A percentile compares a stretch with the other conserved stretches of the same genome.
Evolutionary conservation across 768 basidiomycete genomes (phyloP).

Genomic region (Erythrobasidium yunnanense): DNA sequence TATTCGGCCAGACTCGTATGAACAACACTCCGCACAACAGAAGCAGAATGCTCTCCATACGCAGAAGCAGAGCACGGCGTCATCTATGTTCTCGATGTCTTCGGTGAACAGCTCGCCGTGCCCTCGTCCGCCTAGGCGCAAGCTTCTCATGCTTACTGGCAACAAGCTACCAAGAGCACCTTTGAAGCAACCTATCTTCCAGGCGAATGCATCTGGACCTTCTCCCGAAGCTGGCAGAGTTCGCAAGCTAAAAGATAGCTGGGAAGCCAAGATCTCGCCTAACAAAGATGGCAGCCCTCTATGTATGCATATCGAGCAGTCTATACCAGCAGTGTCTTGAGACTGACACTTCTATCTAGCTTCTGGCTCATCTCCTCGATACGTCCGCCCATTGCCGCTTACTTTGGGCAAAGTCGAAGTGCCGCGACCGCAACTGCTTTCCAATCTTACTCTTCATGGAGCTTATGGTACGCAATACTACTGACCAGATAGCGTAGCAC

Average conservation of each 20-base stretch:
- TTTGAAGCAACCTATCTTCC: not conserved
- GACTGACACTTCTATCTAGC: not conserved
- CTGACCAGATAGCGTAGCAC: not conserved
- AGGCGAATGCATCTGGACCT: not conserved
- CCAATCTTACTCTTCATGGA: constrained; percentile 8
- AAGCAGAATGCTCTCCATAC: no score
- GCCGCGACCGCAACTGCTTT: not conserved
- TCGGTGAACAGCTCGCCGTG: constrained; percentile 20
- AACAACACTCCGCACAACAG: not conserved
- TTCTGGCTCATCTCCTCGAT: constrained; percentile 13
- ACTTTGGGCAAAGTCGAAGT: not conserved
- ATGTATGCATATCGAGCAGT: not conserved
- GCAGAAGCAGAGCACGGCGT: constrained; percentile 23
- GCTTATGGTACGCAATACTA: not conserved
- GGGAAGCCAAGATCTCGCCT: constrained; percentile 22
- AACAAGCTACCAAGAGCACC: constrained; percentile 8
- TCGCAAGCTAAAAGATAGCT: constrained; percentile 8
- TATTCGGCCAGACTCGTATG: not conserved
- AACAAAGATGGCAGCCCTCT: not conserved
- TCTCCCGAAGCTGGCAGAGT: constrained; percentile 3
- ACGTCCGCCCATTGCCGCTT: constrained; percentile 12
- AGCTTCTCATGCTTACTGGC: constrained; percentile 24
- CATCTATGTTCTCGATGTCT: constrained; percentile 11
- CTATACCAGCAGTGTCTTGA: not conserved
- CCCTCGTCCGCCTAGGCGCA: constrained; percentile 25